Conservation (phyloP, 1,284 basidiomycete species). For the Termitomyces sp. region DNA sequence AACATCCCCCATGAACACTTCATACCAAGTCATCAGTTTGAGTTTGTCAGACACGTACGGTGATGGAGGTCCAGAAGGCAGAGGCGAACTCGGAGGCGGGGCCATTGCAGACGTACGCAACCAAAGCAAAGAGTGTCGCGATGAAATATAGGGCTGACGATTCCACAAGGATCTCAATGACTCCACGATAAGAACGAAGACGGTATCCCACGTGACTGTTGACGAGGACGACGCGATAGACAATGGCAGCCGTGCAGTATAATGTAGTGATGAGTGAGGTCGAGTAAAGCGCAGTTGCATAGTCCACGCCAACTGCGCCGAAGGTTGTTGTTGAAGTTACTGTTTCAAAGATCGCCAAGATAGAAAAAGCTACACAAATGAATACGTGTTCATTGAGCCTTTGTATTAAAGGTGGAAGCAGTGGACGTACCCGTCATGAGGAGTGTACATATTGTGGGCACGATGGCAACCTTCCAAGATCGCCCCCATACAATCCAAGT, state of each 20-base stretch:
- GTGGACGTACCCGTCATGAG: constrained; percentile 10
- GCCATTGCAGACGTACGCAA: constrained; percentile 13
- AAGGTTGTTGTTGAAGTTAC: constrained; percentile 12
- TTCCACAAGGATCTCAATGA: constrained; percentile 15
- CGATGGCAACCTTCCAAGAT: constrained; percentile 8
- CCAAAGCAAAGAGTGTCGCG: constrained; percentile 15
- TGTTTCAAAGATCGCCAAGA: constrained; percentile 13
- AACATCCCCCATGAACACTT: not conserved
- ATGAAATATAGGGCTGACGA: constrained; percentile 15
- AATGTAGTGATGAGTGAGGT: constrained; percentile 15
- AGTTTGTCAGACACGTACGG: constrained; percentile 4
- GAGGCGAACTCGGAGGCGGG: constrained; percentile 16
- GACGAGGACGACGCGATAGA: constrained; percentile 13
- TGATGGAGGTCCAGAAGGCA: constrained; percentile 15
- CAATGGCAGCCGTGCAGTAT: constrained; percentile 14
- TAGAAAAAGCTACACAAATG: constrained; percentile 10
- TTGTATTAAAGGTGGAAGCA: not conserved
- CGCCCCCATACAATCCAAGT: constrained; percentile 14
- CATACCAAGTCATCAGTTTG: too few relatives aligned
- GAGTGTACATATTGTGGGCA: constrained; percentile 12
- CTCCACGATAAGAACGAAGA: constrained; percentile 11
- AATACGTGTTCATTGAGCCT: too few relatives aligned
- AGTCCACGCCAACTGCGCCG: constrained; percentile 14
- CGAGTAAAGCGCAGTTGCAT: constrained; percentile 15
- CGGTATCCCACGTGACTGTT: constrained; percentile 1